Percentiles rank a stretch among this genome's conserved stretches.
Evolutionary conservation across 116 monocot genomes (phyloP).

Genomic region (Papilionanthe hybrid): DNA sequence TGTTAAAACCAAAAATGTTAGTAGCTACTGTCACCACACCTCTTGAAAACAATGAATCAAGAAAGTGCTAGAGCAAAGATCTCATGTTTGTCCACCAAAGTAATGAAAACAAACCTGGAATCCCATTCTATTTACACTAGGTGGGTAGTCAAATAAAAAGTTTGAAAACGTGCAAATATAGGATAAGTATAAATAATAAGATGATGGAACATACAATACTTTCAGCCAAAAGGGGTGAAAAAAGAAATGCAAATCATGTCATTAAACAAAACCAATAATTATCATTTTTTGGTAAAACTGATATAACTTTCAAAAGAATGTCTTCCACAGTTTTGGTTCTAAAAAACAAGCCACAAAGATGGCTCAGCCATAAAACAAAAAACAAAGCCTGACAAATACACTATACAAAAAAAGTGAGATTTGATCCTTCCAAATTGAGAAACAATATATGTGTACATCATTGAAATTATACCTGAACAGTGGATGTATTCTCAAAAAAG

Average conservation of each 20-base stretch:
- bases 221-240: background rate
- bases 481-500: slow-evolving; percentile 95
- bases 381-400: background rate
- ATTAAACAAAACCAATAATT: background rate
- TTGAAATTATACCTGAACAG: slow-evolving; percentile 65
- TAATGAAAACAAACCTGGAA: background rate
- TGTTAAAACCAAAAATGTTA: slow-evolving; percentile 21
- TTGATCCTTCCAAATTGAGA: background rate
- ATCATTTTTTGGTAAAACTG: background rate
- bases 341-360: background rate
- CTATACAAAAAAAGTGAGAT: no score
- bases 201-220: background rate
- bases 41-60: background rate
- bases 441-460: background rate
- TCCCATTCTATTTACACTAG: background rate
- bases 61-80: background rate
- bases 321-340: background rate
- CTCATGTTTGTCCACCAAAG: background rate
- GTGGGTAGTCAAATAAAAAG: background rate
- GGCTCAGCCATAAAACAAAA: background rate
- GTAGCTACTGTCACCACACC: slow-evolving; percentile 1
- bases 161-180: background rate
- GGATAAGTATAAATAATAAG: background rate
- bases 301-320: background rate
- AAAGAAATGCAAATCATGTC: background rate